Percentiles rank a stretch among this genome's conserved stretches.
phyloP scores from a whole-genome alignment of 139 green algal species.

The Micractinium conductrix region DNA sequence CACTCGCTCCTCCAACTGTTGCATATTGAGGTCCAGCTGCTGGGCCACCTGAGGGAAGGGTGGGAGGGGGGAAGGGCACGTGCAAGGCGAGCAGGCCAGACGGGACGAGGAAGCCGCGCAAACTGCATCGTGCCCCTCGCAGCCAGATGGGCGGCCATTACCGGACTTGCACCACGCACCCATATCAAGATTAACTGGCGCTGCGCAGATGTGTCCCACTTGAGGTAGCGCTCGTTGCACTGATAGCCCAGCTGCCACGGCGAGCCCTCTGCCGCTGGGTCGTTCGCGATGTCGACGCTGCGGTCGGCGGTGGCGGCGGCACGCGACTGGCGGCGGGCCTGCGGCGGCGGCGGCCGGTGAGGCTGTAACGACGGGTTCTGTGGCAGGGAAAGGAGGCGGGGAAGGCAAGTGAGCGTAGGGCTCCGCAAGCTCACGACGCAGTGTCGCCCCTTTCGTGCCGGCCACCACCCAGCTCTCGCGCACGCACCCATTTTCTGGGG shows the following conservation, averaged over 20 bases:
- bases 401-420: no score
- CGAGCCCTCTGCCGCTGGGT: neutral
- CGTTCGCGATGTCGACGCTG: neutral
- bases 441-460: no score
- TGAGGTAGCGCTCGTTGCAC: slow-evolving; percentile 55
- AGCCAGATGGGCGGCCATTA: no score
- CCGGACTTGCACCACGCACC: slow-evolving; percentile 28
- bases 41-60: slow-evolving; percentile 8
- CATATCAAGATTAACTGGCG: slow-evolving; percentile 55
- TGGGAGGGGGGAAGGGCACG: neutral
- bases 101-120: no score
- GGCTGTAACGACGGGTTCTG: no score
- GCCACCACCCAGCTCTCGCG: no score
- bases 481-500: no score
- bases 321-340: no score
- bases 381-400: no score
- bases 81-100: neutral
- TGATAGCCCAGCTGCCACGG: slow-evolving; percentile 43
- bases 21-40: slow-evolving; percentile 6
- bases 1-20: slow-evolving; percentile 4
- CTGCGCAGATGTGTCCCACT: slow-evolving; percentile 52
- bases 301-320: neutral
- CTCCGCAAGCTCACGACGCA: no score
- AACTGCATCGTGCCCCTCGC: no score
- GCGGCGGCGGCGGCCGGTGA: no score